Evolutionary conservation across 345 rosid species (phyloP).

Genomic region (Laguncularia racemosa): DNA sequence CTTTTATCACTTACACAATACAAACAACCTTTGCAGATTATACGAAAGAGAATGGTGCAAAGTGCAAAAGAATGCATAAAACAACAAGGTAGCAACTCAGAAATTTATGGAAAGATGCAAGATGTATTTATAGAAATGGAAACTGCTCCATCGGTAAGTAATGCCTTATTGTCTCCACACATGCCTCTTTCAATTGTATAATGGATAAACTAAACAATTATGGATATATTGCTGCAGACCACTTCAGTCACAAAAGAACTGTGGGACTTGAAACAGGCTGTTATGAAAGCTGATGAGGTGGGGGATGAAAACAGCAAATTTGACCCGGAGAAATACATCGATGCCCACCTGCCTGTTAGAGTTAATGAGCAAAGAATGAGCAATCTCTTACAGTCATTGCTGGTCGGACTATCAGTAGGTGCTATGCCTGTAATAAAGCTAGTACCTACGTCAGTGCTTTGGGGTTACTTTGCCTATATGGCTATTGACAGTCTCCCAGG

Average conservation of each 20-base stretch:
- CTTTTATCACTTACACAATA: slow-evolving; percentile 6
- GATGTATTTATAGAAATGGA: slow-evolving; percentile 69
- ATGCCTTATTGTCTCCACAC: background rate
- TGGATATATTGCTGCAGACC: slow-evolving; percentile 22
- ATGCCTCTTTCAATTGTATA: background rate
- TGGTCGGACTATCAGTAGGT: slow-evolving; percentile 46
- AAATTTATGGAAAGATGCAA: slow-evolving; percentile 77
- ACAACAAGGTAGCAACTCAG: slow-evolving; percentile 51
- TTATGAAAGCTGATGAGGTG: slow-evolving; percentile 45
- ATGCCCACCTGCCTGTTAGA: slow-evolving; percentile 62
- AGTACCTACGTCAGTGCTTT: slow-evolving; percentile 74
- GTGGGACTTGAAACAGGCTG: slow-evolving; percentile 60
- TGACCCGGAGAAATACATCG: slow-evolving; percentile 67
- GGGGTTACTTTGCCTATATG: slow-evolving; percentile 95
- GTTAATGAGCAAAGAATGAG: slow-evolving; percentile 79
- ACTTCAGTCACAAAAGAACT: slow-evolving; percentile 50
- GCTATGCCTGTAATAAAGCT: slow-evolving; percentile 51
- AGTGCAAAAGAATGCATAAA: slow-evolving; percentile 66
- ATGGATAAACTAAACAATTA: background rate
- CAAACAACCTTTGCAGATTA: slow-evolving; percentile 29
- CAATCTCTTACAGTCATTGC: slow-evolving; percentile 70
- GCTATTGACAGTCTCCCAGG: slow-evolving; percentile 89
- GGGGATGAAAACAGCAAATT: slow-evolving; percentile 35
- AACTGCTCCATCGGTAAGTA: slow-evolving; percentile 36
- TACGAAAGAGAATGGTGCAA: slow-evolving; percentile 67